Percentiles rank a stretch among this genome's conserved stretches.
These are phyloP conservation scores for Candida maesae DNA, from an alignment of 805 yeast species.

Conservation along the genomic window DNA sequence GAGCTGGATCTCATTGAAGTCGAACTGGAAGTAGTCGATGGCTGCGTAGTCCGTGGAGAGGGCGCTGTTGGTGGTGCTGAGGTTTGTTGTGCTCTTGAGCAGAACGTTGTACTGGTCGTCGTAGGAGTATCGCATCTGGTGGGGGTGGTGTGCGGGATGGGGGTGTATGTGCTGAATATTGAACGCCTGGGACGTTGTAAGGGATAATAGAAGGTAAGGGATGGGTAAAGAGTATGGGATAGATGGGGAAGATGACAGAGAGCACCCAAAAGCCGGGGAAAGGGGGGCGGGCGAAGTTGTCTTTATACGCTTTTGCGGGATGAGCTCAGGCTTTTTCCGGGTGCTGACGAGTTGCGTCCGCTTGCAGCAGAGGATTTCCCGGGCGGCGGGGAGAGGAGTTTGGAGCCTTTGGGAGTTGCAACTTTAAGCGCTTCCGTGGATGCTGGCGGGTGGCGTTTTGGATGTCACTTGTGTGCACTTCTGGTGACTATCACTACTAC, in stretches of 20 bases:
- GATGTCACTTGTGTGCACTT: no score
- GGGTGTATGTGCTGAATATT: background rate
- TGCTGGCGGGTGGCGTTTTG: no score
- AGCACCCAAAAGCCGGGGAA: background rate
- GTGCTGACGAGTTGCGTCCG: conserved; percentile 4
- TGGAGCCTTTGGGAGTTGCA: no score
- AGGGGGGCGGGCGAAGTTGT: background rate
- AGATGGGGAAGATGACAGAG: background rate
- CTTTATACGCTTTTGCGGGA: background rate
- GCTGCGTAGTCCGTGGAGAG: conserved; percentile 20
- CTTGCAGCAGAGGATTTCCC: conserved; percentile 5
- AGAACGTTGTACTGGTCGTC: conserved; percentile 26
- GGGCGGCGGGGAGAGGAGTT: conserved; percentile 1
- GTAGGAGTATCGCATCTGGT: conserved; percentile 17
- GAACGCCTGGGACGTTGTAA: no score
- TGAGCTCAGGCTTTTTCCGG: conserved; percentile 5
- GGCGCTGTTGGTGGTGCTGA: conserved; percentile 7
- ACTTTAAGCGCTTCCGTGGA: no score
- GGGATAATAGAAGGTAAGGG: no score
- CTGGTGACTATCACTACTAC: no score
- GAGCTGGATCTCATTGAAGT: conserved; percentile 34
- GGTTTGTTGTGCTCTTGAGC: conserved; percentile 14
- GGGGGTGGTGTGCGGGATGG: background rate
- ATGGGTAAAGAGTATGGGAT: background rate
- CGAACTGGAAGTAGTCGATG: conserved; percentile 39